Evolutionary conservation across 2,329 filamentous ascomycete species (phyloP), one percentile per base, ranked within the genome.

Genomic region (Pezicula carpinea): DNA sequence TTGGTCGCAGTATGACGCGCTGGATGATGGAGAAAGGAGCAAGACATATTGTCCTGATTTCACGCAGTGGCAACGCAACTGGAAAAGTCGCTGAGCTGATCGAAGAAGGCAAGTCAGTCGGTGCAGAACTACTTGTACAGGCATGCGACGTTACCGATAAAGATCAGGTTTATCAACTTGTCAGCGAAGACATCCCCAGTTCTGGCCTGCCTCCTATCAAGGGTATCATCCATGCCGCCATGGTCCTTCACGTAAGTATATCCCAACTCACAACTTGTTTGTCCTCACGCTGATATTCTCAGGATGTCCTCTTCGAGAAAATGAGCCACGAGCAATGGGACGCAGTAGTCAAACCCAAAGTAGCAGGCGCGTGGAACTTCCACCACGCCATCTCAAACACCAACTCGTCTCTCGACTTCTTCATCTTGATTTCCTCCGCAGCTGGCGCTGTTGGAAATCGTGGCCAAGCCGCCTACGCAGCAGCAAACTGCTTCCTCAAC

Each of bases 121-220:
- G 71, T 1, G 73, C 71, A 1, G 66, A 69, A 17, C 63, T 78
- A 23, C 54, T 70, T 4, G 69, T 79, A 11, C 65, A 67, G 32
- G 54, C 60, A 6, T 80, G 78, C 58, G 72, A 82, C 46, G 72
- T 80, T 2, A 67, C 71, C 1, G 60, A 74, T 40, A 63, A 57
- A 47, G 54, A 53, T 1, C 61, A 66, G 2, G 65, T 76, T 1
- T 62, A 70, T 7, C 57, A 63, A 2, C 59, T 72, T 1, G 49
- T 74, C 34, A 56, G 56, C 29, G 55, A 59, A n/a, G 64, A 64
- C 10, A 48, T 68, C 5, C 51, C 61, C 39, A 62, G 59, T 22
- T 55, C n/a, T n/a, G n/a, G n/a, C n/a, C n/a, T 70, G 48, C 69
- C 70, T 39, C 65, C 68, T 1, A 61, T 76, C 19, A 65, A 65